phyloP scores from a whole-genome alignment of 192 early-diverging fungal species.

The Coemansia sp. region DNA sequence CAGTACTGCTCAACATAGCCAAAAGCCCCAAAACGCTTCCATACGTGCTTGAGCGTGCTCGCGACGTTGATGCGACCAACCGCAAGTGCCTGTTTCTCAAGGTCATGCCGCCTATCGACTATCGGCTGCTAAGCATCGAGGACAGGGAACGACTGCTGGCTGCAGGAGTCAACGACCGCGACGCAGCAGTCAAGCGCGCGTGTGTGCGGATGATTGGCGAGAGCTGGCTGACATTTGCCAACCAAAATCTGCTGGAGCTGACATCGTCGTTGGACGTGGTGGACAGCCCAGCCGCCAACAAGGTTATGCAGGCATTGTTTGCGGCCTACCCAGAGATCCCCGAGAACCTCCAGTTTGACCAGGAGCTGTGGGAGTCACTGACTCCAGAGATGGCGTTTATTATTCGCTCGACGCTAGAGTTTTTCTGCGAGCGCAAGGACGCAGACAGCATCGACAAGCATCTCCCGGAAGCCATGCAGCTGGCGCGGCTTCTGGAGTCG shows the following conservation, averaged over 20 bases:
- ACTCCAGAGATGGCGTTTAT: slow-evolving; percentile 57
- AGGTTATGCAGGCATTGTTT: slow-evolving; percentile 65
- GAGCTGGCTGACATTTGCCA: slow-evolving; percentile 72
- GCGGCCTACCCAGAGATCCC: slow-evolving; percentile 63
- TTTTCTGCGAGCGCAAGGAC: slow-evolving; percentile 51
- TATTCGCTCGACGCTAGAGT: slow-evolving; percentile 47
- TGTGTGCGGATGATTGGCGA: slow-evolving; percentile 65
- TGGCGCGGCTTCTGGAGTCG: slow-evolving; percentile 47
- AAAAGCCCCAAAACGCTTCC: slow-evolving; percentile 62
- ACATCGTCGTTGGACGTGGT: slow-evolving; percentile 72
- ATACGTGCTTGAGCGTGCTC: slow-evolving; percentile 68
- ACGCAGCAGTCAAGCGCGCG: slow-evolving; percentile 72
- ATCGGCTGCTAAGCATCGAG: slow-evolving; percentile 64
- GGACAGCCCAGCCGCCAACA: slow-evolving; percentile 61
- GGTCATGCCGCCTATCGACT: slow-evolving; percentile 70
- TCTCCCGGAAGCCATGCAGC: slow-evolving; percentile 66
- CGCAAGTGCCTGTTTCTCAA: slow-evolving; percentile 69
- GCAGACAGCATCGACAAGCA: slow-evolving; percentile 63
- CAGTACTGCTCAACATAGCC: slow-evolving; percentile 73
- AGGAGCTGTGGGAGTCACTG: slow-evolving; percentile 55
- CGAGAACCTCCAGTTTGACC: slow-evolving; percentile 58
- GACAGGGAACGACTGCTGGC: slow-evolving; percentile 70
- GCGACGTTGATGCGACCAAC: slow-evolving; percentile 75
- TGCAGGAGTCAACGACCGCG: slow-evolving; percentile 79
- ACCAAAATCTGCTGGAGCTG: slow-evolving; percentile 72